These are phyloP conservation scores for Taphrina populina DNA, from an alignment of 1,139 yeast species.

Conservation along the genomic window DNA sequence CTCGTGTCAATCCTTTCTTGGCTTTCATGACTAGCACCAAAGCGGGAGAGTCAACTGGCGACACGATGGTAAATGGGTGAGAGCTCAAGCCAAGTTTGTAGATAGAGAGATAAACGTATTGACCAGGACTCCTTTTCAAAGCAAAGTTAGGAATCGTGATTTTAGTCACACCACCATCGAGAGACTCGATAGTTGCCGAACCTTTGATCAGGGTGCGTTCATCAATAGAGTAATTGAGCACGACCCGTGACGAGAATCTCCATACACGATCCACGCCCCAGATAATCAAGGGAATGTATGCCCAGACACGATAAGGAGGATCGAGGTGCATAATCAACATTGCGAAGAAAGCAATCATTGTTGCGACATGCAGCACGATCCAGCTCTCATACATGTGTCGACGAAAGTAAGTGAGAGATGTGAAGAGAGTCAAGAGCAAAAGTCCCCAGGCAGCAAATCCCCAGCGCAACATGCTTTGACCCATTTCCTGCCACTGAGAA, in stretches of 20 bases:
- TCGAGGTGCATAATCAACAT: conserved; percentile 38
- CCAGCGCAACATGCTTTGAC: conserved; percentile 33
- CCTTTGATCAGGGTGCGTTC: neutral
- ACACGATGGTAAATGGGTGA: conserved; percentile 40
- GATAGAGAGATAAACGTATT: conserved; percentile 37
- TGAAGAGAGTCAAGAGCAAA: conserved; percentile 37
- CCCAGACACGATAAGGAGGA: conserved; percentile 37
- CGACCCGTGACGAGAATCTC: conserved; percentile 33
- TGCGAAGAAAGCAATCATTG: conserved; percentile 38
- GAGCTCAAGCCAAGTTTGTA: conserved; percentile 38
- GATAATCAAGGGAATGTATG: conserved; percentile 38
- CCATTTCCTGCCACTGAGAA: conserved; percentile 34
- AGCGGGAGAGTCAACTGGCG: conserved; percentile 29
- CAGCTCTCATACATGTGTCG: conserved; percentile 38
- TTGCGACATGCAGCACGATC: conserved; percentile 38
- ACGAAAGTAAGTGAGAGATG: conserved; percentile 37
- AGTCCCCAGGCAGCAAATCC: conserved; percentile 40
- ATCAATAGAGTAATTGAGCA: conserved; percentile 6
- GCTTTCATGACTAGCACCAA: conserved; percentile 37
- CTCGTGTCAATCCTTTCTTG: conserved; percentile 38
- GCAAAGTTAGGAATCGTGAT: conserved; percentile 32
- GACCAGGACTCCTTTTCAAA: conserved; percentile 39
- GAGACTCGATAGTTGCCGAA: conserved; percentile 20
- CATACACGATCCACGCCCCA: conserved; percentile 37
- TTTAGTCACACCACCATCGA: conserved; percentile 5